These are phyloP conservation scores for Hypoxylon sp. DNA, from an alignment of 2,329 filamentous ascomycete genomes.

Conservation along the genomic window DNA sequence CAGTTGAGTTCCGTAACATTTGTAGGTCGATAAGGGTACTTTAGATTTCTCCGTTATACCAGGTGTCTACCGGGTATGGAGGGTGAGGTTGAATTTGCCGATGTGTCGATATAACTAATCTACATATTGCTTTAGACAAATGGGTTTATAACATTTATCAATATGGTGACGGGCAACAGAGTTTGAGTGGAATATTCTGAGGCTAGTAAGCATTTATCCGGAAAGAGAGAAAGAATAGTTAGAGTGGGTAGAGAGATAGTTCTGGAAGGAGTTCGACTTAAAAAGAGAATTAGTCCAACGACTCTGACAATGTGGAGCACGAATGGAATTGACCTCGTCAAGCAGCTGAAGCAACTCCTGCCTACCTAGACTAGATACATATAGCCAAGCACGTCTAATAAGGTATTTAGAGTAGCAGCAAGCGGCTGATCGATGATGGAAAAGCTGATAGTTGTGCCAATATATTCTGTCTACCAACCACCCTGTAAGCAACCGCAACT, in stretches of 20 bases:
- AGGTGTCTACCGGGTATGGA: neutral
- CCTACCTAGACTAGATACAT: slow-evolving; percentile 1
- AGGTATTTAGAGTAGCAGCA: slow-evolving; percentile 27
- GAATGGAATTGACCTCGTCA: slow-evolving; percentile 18
- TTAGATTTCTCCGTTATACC: neutral
- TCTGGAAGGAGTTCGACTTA: slow-evolving; percentile 13
- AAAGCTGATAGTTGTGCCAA: slow-evolving; percentile 19
- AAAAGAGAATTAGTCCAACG: neutral
- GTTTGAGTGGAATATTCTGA: neutral
- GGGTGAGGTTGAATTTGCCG: neutral
- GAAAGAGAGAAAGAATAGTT: too few relatives aligned
- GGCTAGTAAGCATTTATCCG: neutral
- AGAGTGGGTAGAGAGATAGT: neutral
- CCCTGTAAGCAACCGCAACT: too few relatives aligned
- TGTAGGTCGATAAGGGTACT: too few relatives aligned
- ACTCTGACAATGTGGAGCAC: neutral
- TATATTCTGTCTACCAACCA: slow-evolving; percentile 17
- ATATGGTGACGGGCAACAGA: neutral
- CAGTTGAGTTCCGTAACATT: too few relatives aligned
- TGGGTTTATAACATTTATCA: neutral
- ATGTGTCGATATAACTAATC: neutral
- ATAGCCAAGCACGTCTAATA: slow-evolving; percentile 14
- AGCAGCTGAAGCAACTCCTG: slow-evolving; percentile 21
- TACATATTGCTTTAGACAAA: neutral
- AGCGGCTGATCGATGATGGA: slow-evolving; percentile 28